Evolutionary conservation across 2,329 filamentous ascomycete species (phyloP), one percentile per base, ranked within the genome.

Genomic region (Lasiodiplodia theobromae): DNA sequence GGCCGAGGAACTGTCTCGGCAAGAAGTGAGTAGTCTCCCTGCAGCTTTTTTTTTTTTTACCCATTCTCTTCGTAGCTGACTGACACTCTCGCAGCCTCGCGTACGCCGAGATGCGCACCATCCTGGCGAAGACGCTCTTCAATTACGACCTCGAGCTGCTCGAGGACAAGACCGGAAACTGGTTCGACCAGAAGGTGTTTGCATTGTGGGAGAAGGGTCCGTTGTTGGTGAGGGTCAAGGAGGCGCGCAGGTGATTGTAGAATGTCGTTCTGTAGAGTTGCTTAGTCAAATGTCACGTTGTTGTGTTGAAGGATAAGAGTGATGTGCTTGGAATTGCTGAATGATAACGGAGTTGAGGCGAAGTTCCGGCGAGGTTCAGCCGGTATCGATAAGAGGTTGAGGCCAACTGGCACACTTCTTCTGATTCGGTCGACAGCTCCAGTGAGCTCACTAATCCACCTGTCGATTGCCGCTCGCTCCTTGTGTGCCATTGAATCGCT

Each of bases 111-210:
- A 77, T 80, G 72, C 72, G 77, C 3, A 53, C 83, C 2, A 77
- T 81, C 2, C 68, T 84, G 23, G 75, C 81, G 3, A 79, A 79
- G 68, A 49, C 83, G 38, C 38, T 83, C 4, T 83, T 74, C 72
- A 73, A 74, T 1, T 84, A 83, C 67, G 79, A 84, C 70, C 63
- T 81, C 25, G 73, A 78, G 68, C 70, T 79, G 31, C 69, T 73
- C 14, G 66, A 28, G 28, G 28, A 73, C 12, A 58, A 69, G 44
- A 71, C 77, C 51, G 53, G 72, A 1, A 77, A 85, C 66, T 86
- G 83, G 82, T 71, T 80, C 37, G 54, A 57, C 7, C 77, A 80
- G 69, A 73, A 74, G 37, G 69, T 74, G 10, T 79, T 73, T 68
- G 71, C 70, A 47, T 66, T 80, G 6, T 81, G 77, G 77, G 73